phyloP scores from a whole-genome alignment of 192 early-diverging fungal species.

The Allomyces macrogynus region DNA sequence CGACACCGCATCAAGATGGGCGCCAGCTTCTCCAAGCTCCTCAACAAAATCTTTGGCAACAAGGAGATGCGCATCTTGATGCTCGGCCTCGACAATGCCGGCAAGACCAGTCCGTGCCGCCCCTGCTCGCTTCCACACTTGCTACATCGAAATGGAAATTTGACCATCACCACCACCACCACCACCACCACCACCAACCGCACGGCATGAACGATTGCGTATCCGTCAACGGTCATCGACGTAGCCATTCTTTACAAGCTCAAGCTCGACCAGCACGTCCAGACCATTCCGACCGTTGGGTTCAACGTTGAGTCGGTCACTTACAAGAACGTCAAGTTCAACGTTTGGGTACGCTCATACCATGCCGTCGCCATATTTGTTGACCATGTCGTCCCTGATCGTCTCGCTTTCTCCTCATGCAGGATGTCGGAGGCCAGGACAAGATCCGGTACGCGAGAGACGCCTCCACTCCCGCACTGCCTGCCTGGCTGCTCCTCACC shows the following conservation, averaged over 20 bases:
- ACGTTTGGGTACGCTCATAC: slow-evolving; percentile 35
- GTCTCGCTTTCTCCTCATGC: neutral
- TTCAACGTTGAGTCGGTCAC: slow-evolving; percentile 75
- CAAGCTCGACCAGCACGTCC: slow-evolving; percentile 33
- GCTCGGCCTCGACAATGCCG: slow-evolving; percentile 31
- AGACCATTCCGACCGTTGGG: slow-evolving; percentile 35
- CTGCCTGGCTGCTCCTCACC: too few relatives aligned
- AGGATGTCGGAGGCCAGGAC: slow-evolving; percentile 80
- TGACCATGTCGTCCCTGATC: neutral
- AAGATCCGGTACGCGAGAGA: slow-evolving; percentile 54
- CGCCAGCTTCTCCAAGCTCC: too few relatives aligned
- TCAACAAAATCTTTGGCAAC: slow-evolving; percentile 9
- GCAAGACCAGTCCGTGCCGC: slow-evolving; percentile 18
- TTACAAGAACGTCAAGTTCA: slow-evolving; percentile 71
- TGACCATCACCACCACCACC: too few relatives aligned
- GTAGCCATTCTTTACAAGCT: slow-evolving; percentile 27
- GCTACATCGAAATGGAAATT: too few relatives aligned
- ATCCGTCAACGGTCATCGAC: too few relatives aligned
- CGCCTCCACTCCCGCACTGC: too few relatives aligned
- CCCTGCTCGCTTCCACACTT: too few relatives aligned
- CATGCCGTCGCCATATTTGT: neutral
- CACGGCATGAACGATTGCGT: too few relatives aligned
- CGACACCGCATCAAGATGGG: too few relatives aligned
- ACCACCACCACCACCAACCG: too few relatives aligned
- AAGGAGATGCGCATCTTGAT: slow-evolving; percentile 37